Percentiles rank a stretch among this genome's conserved stretches.
These are phyloP conservation scores for Leptoxyphium fumago DNA, from an alignment of 2,329 filamentous ascomycete species.

Conservation along the genomic window DNA sequence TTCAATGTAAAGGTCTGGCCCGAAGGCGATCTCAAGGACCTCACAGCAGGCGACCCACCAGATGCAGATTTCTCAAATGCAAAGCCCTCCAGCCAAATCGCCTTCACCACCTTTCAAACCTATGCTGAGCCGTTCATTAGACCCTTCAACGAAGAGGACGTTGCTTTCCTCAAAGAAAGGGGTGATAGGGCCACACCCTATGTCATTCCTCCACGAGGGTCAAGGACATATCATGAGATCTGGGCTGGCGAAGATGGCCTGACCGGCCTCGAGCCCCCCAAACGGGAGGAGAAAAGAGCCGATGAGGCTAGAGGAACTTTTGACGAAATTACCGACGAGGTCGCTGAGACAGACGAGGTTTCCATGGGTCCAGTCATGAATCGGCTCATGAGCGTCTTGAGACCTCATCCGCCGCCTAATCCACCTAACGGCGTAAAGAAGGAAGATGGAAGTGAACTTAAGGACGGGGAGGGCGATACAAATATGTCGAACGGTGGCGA, in stretches of 20 bases:
- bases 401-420: constrained; percentile 52
- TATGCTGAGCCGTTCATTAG: constrained; percentile 88
- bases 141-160: constrained; percentile 79
- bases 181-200: constrained; percentile 76
- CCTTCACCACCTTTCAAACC: constrained; percentile 80
- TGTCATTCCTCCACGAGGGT: constrained; percentile 69
- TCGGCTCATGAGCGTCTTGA: constrained; percentile 64
- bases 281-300: constrained; percentile 50
- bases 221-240: constrained; percentile 72
- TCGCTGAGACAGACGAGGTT: constrained; percentile 77
- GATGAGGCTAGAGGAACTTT: constrained; percentile 77
- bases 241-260: constrained; percentile 90
- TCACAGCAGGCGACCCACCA: constrained; percentile 77
- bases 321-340: constrained; percentile 72
- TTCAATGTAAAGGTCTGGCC: constrained; percentile 81
- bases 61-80: constrained; percentile 92
- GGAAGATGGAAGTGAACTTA: constrained; percentile 33
- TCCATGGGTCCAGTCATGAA: constrained; percentile 78
- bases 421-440: constrained; percentile 35
- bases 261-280: constrained; percentile 55
- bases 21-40: constrained; percentile 60
- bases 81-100: constrained; percentile 88
- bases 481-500: constrained; percentile 19
- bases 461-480: constrained; percentile 29
- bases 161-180: constrained; percentile 75